Evolutionary conservation across 371 early-diverging fungal species (phyloP).

Genomic region (Cokeromyces recurvatus): DNA sequence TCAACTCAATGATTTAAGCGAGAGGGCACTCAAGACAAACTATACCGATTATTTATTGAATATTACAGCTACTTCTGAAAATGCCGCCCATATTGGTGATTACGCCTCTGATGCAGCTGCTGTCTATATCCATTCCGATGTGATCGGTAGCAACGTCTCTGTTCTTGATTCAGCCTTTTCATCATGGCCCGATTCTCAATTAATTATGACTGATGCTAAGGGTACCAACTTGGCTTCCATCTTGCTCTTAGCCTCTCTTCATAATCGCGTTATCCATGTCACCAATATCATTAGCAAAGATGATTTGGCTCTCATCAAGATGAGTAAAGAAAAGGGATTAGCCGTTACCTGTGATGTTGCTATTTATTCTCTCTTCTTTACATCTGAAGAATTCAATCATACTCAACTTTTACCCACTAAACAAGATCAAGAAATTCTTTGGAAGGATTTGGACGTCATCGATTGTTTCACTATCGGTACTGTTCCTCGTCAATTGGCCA

Average conservation of each 20-base stretch:
- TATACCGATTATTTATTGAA: constrained; percentile 75
- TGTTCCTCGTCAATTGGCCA: constrained; percentile 48
- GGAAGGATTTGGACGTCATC: constrained; percentile 75
- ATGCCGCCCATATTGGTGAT: constrained; percentile 35
- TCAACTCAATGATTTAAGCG: constrained; percentile 52
- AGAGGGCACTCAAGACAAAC: constrained; percentile 52
- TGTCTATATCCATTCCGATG: constrained; percentile 56
- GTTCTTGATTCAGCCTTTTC: constrained; percentile 62
- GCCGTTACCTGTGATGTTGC: constrained; percentile 89
- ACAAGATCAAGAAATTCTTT: constrained; percentile 64
- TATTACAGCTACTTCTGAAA: constrained; percentile 63
- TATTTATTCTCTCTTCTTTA: constrained; percentile 78
- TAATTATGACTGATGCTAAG: constrained; percentile 79
- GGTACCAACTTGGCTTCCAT: constrained; percentile 87
- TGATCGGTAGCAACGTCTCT: constrained; percentile 47
- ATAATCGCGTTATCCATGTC: constrained; percentile 81
- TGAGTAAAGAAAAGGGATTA: constrained; percentile 89
- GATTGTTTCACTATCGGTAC: constrained; percentile 91
- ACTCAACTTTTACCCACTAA: constrained; percentile 46
- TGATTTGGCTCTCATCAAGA: constrained; percentile 78
- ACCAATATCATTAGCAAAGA: constrained; percentile 74
- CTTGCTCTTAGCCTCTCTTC: constrained; percentile 79
- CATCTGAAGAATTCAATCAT: constrained; percentile 39
- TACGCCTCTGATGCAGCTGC: constrained; percentile 46
- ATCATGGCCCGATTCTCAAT: constrained; percentile 68